phyloP scores from a whole-genome alignment of 305 asterid genomes.

The Fraxinus platypoda region DNA sequence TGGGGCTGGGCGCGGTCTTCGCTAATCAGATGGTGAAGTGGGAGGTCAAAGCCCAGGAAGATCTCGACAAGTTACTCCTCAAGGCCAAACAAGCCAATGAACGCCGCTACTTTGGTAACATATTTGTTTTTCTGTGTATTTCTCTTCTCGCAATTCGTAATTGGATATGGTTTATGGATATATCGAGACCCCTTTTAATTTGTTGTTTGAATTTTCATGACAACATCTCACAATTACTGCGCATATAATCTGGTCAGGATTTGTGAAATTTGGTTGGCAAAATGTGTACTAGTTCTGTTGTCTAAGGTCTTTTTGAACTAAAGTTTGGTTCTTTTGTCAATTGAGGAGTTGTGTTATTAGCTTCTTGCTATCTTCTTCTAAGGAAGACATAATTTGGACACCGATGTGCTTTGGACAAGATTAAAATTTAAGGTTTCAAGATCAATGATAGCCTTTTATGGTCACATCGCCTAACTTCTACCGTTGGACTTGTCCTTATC shows the following conservation, averaged over 20 bases:
- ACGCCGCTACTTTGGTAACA: constrained; percentile 82
- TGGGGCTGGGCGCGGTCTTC: constrained; percentile 83
- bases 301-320: not conserved
- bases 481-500: not conserved
- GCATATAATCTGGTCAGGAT: not conserved
- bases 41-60: constrained; percentile 75
- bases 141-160: not conserved
- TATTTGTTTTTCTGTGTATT: not conserved
- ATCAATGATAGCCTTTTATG: not conserved
- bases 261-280: not conserved
- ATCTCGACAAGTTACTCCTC: constrained; percentile 77
- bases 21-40: constrained; percentile 86
- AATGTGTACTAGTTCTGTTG: not conserved
- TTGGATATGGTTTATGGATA: not conserved
- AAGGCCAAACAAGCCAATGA: constrained; percentile 89
- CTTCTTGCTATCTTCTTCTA: not conserved
- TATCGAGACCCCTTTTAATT: not conserved
- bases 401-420: not conserved
- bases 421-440: not conserved
- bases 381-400: not conserved
- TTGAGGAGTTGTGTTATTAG: not conserved
- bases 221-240: not conserved
- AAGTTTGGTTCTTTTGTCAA: not conserved
- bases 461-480: not conserved
- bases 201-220: not conserved